These are phyloP conservation scores for Ogataea sp. DNA, from an alignment of 805 yeast species.

Conservation along the genomic window DNA sequence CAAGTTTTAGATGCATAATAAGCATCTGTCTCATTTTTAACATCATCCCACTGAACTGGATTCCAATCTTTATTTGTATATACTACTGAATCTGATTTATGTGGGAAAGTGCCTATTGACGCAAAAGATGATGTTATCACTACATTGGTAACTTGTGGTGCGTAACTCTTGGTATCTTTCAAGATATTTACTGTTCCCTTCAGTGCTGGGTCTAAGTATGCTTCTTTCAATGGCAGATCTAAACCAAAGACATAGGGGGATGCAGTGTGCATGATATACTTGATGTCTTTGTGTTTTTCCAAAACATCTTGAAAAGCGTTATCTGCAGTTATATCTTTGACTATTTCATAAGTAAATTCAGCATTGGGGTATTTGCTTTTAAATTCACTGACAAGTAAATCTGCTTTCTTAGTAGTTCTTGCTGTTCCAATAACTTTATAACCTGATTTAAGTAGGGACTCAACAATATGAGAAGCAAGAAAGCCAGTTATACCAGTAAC, in stretches of 20 bases:
- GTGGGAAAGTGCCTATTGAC: conserved; percentile 19
- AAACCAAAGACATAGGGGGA: conserved; percentile 35
- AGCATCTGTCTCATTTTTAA: conserved; percentile 19
- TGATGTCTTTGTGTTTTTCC: conserved; percentile 30
- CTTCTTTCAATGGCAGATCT: conserved; percentile 36
- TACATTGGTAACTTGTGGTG: conserved; percentile 32
- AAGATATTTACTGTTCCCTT: conserved; percentile 38
- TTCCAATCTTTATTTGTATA: conserved; percentile 29
- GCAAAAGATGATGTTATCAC: conserved; percentile 48
- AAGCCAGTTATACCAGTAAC: conserved; percentile 50
- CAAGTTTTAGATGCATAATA: conserved; percentile 33
- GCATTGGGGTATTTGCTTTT: conserved; percentile 17
- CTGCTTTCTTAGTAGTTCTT: conserved; percentile 37
- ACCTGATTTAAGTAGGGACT: conserved; percentile 28
- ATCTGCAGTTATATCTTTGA: conserved; percentile 24
- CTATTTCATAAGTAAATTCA: conserved; percentile 24
- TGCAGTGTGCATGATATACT: conserved; percentile 42
- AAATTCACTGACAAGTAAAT: conserved; percentile 24
- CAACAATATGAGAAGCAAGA: conserved; percentile 42
- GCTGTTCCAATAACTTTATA: conserved; percentile 46
- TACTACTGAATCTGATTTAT: neutral
- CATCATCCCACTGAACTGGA: conserved; percentile 13
- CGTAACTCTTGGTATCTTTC: conserved; percentile 28
- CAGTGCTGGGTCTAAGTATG: conserved; percentile 38
- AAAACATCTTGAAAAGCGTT: conserved; percentile 44